Base-by-base conservation (phyloP, 768 basidiomycete genomes). In the Termitomyces sp. region DNA sequence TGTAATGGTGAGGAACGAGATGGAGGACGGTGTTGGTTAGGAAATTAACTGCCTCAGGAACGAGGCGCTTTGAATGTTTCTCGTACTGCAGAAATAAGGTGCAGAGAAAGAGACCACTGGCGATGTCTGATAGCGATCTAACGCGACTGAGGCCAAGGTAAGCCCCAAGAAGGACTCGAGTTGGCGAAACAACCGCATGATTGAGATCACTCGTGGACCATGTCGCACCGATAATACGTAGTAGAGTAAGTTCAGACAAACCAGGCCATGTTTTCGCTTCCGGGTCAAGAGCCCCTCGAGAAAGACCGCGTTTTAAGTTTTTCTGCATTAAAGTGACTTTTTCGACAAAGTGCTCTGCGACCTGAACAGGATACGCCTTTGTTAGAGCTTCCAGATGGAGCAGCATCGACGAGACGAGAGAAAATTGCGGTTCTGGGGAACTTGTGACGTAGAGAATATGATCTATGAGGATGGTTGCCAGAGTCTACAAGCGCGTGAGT, bases 151-250 rank as follows among this genome's bases (percentile, higher is more conserved):
- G 77, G 8, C 87, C 87, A 17, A 99, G 86, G 67, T 98, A 98
- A 46, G 93, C 87, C 1, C 90, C 92, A 76, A 97, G 90, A 54
- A 98, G 80, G 17, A 98, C 72, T 50, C 93, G 82, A 0, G 94
- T 82, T 0, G 94, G 92, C 0, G 91, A 89, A 19, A 93, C 75
- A 46, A 98, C 94, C 0, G 86, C 82, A 70, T 99, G 95, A 51
- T 86, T 87, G 72, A 96, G 80, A 71, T 99, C 97, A 67, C 93
- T 96, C 2, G 94, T 94, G 3, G 94, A 89, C 95, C 95, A 99
- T 37, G 90, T 74, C 14, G 78, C 73, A 3, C 94, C 94, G 50
- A 92, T 80, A 40, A 94, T 69, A 23, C 94, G 85, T 31, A 98
- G 75, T 2, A 99, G 75, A 0, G 81, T 75, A 19, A 99, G 77